These are phyloP conservation scores for Wickerhamiella allomyrinae DNA, from an alignment of 805 yeast species.

Conservation along the genomic window DNA sequence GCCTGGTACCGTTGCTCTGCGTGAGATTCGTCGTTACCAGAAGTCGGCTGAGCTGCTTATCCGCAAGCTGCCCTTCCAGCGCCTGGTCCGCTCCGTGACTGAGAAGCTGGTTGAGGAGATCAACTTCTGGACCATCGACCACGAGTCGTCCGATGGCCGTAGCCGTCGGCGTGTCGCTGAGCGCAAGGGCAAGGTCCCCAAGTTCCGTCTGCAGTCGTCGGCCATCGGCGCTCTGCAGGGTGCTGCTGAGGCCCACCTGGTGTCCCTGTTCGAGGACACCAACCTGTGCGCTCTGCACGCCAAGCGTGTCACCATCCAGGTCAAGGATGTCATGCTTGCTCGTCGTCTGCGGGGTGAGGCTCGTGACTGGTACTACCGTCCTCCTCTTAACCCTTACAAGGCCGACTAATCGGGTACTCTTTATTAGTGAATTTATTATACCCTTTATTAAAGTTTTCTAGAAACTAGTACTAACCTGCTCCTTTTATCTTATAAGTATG, in stretches of 20 bases:
- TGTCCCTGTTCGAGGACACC: slow-evolving; percentile 76
- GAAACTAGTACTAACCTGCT: not conserved
- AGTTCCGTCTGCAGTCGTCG: slow-evolving; percentile 71
- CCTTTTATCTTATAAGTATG: too few species aligned
- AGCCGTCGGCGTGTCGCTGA: slow-evolving; percentile 3
- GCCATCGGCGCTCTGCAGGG: slow-evolving; percentile 87
- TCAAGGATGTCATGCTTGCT: slow-evolving; percentile 82
- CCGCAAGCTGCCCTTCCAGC: slow-evolving; percentile 84
- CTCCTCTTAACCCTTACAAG: not conserved
- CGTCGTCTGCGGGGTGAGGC: slow-evolving; percentile 81
- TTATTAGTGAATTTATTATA: not conserved
- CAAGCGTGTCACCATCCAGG: slow-evolving; percentile 85
- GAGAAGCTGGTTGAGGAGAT: slow-evolving; percentile 70
- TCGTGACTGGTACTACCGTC: slow-evolving; percentile 1
- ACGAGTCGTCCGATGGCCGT: not conserved
- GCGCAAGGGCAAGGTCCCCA: slow-evolving; percentile 33
- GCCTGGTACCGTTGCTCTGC: slow-evolving; percentile 90
- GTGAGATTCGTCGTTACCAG: slow-evolving; percentile 87
- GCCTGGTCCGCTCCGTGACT: slow-evolving; percentile 80
- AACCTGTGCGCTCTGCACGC: slow-evolving; percentile 88
- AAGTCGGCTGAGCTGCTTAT: slow-evolving; percentile 75
- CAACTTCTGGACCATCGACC: slow-evolving; percentile 5
- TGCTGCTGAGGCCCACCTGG: slow-evolving; percentile 80
- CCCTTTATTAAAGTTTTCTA: not conserved
- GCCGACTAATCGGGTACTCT: not conserved